These are phyloP conservation scores for Leccinum longicurvipes DNA, from an alignment of 768 basidiomycete genomes.

Conservation along the genomic window DNA sequence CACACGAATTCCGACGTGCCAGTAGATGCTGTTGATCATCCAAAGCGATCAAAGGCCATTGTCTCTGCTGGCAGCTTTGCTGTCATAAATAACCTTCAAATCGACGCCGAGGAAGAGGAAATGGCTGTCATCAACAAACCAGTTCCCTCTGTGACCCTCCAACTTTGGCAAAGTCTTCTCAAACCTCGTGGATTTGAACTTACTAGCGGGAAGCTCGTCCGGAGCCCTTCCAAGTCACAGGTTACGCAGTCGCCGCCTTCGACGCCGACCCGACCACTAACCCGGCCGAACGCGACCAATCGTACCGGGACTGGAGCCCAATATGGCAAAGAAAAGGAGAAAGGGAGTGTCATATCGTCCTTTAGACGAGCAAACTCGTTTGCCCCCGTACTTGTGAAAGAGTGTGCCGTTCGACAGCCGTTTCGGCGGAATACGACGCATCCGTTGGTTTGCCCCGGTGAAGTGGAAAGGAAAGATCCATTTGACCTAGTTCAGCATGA, in stretches of 20 bases:
- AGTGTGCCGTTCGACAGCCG: slow-evolving; percentile 35
- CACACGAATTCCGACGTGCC: slow-evolving; percentile 13
- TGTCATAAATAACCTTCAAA: slow-evolving; percentile 18
- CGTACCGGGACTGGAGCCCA: not conserved
- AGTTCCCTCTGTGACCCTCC: slow-evolving; percentile 58
- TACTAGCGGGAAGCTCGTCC: slow-evolving; percentile 52
- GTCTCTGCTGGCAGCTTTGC: slow-evolving; percentile 16
- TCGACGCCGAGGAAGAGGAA: slow-evolving; percentile 45
- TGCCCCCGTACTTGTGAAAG: slow-evolving; percentile 35
- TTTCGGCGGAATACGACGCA: slow-evolving; percentile 43
- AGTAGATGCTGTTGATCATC: slow-evolving; percentile 12
- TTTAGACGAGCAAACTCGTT: slow-evolving; percentile 69
- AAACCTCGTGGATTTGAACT: slow-evolving; percentile 65
- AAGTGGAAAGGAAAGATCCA: slow-evolving; percentile 17
- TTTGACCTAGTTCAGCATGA: not conserved
- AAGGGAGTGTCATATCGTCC: slow-evolving; percentile 47
- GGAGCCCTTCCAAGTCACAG: slow-evolving; percentile 54
- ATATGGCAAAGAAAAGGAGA: slow-evolving; percentile 17
- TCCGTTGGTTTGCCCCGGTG: slow-evolving; percentile 11
- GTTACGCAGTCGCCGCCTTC: slow-evolving; percentile 18
- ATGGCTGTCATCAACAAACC: slow-evolving; percentile 56
- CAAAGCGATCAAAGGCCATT: slow-evolving; percentile 16
- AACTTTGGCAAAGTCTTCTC: slow-evolving; percentile 70
- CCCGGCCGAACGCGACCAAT: not conserved
- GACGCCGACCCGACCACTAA: slow-evolving; percentile 14